phyloP scores from a whole-genome alignment of 2,329 filamentous ascomycete genomes.

The Pestalotiopsis sp. region DNA sequence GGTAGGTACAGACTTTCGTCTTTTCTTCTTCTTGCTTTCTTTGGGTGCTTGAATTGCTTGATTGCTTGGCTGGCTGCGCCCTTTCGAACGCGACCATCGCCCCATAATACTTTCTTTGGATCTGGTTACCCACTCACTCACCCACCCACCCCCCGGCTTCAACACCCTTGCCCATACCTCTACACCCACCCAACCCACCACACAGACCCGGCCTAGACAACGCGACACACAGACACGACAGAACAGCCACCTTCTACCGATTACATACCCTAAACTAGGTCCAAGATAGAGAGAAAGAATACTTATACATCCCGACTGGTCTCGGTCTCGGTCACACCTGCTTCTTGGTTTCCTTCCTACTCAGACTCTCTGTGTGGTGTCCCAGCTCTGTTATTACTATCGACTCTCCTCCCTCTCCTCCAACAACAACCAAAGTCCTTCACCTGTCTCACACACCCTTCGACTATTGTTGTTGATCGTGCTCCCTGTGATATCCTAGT shows the following conservation, averaged over 20 bases:
- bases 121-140: slow-evolving; percentile 7
- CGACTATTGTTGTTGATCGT: slow-evolving; percentile 5
- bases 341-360: slow-evolving; percentile 13
- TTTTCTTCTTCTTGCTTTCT: background rate
- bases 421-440: background rate
- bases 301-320: slow-evolving; percentile 28
- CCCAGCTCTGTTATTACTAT: slow-evolving; percentile 14
- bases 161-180: too few species aligned
- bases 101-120: slow-evolving; percentile 11
- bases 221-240: too few species aligned
- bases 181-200: too few species aligned
- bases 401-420: slow-evolving; percentile 5
- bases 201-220: too few species aligned
- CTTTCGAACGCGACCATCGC: slow-evolving; percentile 13
- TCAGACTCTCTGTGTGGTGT: slow-evolving; percentile 28
- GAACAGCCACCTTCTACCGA: slow-evolving; percentile 8
- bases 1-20: background rate
- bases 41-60: too few species aligned
- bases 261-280: background rate
- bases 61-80: slow-evolving; percentile 1
- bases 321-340: slow-evolving; percentile 18
- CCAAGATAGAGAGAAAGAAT: background rate
- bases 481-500: slow-evolving; percentile 22
- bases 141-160: background rate
- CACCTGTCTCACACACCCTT: slow-evolving; percentile 5